These are phyloP conservation scores for Ormosia semicastrata DNA, from an alignment of 306 rosid species.

Conservation along the genomic window DNA sequence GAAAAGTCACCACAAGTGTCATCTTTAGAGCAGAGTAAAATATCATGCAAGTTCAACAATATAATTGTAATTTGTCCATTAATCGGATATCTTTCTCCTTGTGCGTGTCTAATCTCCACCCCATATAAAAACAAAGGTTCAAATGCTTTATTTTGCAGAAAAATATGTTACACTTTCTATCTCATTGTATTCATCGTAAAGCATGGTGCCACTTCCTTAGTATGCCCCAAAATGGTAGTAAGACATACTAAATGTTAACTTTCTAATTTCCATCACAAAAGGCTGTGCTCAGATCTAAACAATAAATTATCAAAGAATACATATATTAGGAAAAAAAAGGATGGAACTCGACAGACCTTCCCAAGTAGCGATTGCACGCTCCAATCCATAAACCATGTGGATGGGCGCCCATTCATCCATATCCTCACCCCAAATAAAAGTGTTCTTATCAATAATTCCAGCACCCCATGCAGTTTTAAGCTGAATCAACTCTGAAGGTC, in stretches of 20 bases:
- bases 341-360: constrained; percentile 62
- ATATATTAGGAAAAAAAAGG: not conserved
- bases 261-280: not conserved
- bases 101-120: not conserved
- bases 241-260: not conserved
- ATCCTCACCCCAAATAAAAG: constrained; percentile 99
- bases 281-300: not conserved
- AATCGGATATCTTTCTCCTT: not conserved
- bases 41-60: not conserved
- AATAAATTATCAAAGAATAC: not conserved
- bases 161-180: not conserved
- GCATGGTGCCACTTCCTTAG: not conserved
- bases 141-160: not conserved
- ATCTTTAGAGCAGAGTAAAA: not conserved
- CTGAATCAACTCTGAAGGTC: constrained; percentile 67
- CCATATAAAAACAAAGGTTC: not conserved
- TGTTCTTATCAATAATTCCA: constrained; percentile 89
- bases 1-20: not conserved
- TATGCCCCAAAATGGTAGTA: not conserved
- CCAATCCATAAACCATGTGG: constrained; percentile 95
- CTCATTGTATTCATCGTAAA: not conserved
- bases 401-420: constrained; percentile 97
- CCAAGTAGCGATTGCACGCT: constrained; percentile 95
- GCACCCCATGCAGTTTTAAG: constrained; percentile 94
- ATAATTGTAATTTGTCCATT: not conserved